These are phyloP conservation scores for Candolleomyces efflorescens DNA, from an alignment of 768 basidiomycete species.

Conservation along the genomic window DNA sequence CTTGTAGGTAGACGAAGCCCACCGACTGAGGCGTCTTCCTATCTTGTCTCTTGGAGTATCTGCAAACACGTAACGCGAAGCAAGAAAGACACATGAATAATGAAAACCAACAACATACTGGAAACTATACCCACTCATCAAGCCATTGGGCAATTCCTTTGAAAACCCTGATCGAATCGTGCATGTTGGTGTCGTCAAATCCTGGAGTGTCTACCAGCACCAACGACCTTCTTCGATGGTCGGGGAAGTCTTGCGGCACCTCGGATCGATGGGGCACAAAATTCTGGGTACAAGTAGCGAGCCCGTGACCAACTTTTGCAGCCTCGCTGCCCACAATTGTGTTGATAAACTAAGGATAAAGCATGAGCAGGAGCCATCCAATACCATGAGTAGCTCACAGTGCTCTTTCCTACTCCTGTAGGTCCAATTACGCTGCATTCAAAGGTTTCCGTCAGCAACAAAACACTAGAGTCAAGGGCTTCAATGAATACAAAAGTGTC, in stretches of 20 bases:
- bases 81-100: not conserved
- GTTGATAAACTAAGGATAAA: not conserved
- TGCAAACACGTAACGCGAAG: not conserved
- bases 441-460: no score
- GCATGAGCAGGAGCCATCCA: not conserved
- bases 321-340: not conserved
- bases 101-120: no score
- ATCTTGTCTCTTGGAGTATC: not conserved
- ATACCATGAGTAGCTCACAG: not conserved
- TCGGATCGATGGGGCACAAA: not conserved
- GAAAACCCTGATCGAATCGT: not conserved
- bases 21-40: not conserved
- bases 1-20: slow-evolving; percentile 42
- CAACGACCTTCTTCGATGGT: not conserved
- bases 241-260: not conserved
- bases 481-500: no score
- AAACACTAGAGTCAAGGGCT: no score
- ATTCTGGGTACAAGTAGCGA: slow-evolving; percentile 1
- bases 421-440: not conserved
- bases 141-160: not conserved
- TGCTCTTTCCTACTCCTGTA: slow-evolving; percentile 3
- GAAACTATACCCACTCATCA: not conserved
- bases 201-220: not conserved
- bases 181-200: not conserved
- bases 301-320: not conserved